These are phyloP conservation scores for Chimonanthus praecox DNA, from an alignment of 164 flowering plant genomes.

Conservation along the genomic window DNA sequence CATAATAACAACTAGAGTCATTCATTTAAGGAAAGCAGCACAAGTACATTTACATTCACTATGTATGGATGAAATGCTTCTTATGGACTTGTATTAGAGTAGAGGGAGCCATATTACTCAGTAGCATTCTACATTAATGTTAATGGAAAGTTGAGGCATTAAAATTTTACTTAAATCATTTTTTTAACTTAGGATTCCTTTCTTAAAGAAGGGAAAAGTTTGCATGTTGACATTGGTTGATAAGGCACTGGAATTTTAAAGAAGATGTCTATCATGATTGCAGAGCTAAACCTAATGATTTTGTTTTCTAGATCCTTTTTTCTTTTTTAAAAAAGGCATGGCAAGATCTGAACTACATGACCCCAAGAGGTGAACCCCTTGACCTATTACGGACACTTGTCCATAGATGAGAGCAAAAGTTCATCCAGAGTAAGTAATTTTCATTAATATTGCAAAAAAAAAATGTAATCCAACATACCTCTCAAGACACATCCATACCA, in stretches of 20 bases:
- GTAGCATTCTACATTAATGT: not conserved
- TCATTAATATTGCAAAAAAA: not conserved
- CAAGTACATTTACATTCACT: too few species aligned
- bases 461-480: slow-evolving; percentile 42
- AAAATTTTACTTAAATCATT: not conserved
- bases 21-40: not conserved
- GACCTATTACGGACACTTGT: not conserved
- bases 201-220: too few species aligned
- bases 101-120: too few species aligned
- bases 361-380: not conserved
- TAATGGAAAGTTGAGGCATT: not conserved
- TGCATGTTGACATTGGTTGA: not conserved
- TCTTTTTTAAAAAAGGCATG: not conserved
- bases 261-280: not conserved
- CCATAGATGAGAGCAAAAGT: not conserved
- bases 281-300: not conserved
- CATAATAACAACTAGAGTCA: not conserved
- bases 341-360: not conserved
- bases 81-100: too few species aligned
- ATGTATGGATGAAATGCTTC: too few species aligned
- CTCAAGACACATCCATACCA: slow-evolving; percentile 96
- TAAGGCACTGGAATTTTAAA: too few species aligned
- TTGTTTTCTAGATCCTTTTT: not conserved
- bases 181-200: not conserved
- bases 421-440: not conserved